A percentile compares a stretch with the other conserved stretches of the same genome.
Evolutionary conservation across 257 asterid species (phyloP).

Genomic region (Henckelia pumila): DNA sequence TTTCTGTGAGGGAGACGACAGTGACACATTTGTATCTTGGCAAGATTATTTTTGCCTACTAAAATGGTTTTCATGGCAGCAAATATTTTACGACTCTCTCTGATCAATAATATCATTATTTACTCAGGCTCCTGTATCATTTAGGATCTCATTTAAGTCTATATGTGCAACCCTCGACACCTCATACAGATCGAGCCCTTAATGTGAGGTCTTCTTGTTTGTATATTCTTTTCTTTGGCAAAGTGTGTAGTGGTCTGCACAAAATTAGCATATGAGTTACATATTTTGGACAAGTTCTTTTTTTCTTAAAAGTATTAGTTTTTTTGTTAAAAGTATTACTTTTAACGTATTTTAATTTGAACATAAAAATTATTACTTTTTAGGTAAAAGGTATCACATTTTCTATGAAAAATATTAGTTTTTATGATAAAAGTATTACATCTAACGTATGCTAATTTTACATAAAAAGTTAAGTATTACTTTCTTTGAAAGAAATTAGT

Average conservation of each 20-base stretch:
- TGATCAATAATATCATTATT: slow-evolving; percentile 22
- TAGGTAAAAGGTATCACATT: no score
- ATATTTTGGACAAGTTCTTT: no score
- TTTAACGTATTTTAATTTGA: no score
- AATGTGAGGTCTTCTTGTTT: slow-evolving; percentile 18
- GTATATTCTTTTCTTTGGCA: background rate
- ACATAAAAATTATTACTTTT: no score
- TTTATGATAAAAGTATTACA: no score
- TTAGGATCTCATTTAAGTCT: slow-evolving; percentile 56
- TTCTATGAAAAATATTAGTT: no score
- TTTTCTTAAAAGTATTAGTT: no score
- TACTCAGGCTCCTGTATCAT: slow-evolving; percentile 91
- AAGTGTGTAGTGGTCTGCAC: background rate
- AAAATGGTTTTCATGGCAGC: slow-evolving; percentile 11
- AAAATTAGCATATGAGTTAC: background rate
- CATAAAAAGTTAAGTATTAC: no score
- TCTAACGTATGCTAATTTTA: no score
- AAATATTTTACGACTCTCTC: slow-evolving; percentile 17
- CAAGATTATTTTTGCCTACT: slow-evolving; percentile 31
- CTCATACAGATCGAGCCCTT: slow-evolving; percentile 36
- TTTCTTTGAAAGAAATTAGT: no score
- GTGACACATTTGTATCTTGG: slow-evolving; percentile 82
- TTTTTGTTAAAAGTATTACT: no score
- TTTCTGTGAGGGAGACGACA: slow-evolving; percentile 91
- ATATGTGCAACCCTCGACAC: slow-evolving; percentile 51